Evolutionary conservation across 805 yeast genomes (phyloP).

Genomic region (Peterozyma toletana): DNA sequence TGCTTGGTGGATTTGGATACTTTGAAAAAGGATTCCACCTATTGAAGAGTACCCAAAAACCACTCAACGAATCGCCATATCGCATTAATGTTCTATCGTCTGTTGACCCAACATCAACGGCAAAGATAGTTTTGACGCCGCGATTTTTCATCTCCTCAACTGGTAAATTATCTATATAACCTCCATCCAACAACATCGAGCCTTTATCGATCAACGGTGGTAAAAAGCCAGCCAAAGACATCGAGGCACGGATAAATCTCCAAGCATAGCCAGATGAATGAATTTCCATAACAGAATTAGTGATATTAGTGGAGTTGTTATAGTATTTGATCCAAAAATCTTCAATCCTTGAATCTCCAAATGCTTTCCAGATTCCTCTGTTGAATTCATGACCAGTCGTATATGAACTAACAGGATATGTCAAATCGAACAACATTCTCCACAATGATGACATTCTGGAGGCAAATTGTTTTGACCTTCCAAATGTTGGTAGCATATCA

Average conservation of each 20-base stretch:
- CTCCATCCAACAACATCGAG: constrained; percentile 91
- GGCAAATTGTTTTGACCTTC: constrained; percentile 81
- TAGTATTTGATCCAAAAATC: constrained; percentile 91
- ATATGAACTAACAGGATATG: constrained; percentile 91
- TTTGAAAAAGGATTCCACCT: constrained; percentile 85
- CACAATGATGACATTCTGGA: constrained; percentile 77
- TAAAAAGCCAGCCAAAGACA: constrained; percentile 90
- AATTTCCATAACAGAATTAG: constrained; percentile 91
- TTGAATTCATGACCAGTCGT: constrained; percentile 97
- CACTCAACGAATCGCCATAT: constrained; percentile 90
- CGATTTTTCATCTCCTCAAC: constrained; percentile 85
- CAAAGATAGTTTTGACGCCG: constrained; percentile 83
- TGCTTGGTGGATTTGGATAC: constrained; percentile 83
- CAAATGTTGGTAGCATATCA: constrained; percentile 85
- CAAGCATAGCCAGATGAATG: constrained; percentile 91
- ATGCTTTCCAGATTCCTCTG: constrained; percentile 94
- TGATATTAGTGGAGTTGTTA: constrained; percentile 90
- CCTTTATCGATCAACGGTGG: constrained; percentile 90
- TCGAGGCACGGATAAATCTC: constrained; percentile 92
- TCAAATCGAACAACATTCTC: constrained; percentile 78
- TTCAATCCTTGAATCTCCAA: constrained; percentile 88
- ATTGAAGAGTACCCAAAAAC: constrained; percentile 83
- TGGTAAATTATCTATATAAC: constrained; percentile 89
- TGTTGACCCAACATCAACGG: constrained; percentile 93
- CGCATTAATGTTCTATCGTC: constrained; percentile 87